These are phyloP conservation scores for Lichtheimia hyalospora DNA, from an alignment of 371 early-diverging fungal species.

Conservation along the genomic window DNA sequence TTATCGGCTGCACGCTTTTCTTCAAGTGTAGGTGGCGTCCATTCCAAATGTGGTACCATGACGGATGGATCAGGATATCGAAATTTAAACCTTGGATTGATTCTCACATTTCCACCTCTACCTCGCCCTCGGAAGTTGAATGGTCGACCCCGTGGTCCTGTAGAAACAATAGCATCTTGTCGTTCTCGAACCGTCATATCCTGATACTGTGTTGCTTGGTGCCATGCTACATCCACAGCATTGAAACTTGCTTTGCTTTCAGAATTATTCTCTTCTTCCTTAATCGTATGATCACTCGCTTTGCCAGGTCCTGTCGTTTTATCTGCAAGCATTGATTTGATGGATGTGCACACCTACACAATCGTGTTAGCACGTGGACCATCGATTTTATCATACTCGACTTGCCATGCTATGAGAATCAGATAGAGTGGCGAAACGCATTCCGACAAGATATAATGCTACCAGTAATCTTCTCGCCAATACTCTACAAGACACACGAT, in stretches of 20 bases:
- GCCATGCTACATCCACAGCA: slow-evolving; percentile 29
- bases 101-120: slow-evolving; percentile 1
- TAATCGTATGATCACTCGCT: not conserved
- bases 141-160: not conserved
- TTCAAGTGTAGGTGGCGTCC: not conserved
- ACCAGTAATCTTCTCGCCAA: not conserved
- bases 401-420: not conserved
- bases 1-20: not conserved
- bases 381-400: not conserved
- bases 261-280: not conserved
- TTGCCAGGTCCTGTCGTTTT: too few relatives aligned
- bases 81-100: slow-evolving; percentile 15
- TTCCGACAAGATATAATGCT: not conserved
- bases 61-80: not conserved
- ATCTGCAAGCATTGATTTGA: not conserved
- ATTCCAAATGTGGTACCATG: not conserved
- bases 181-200: slow-evolving; percentile 38
- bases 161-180: slow-evolving; percentile 19
- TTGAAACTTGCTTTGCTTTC: not conserved
- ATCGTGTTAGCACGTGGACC: not conserved
- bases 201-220: slow-evolving; percentile 30
- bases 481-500: not conserved
- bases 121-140: not conserved
- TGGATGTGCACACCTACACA: not conserved
- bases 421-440: not conserved